Evolutionary conservation across 768 basidiomycete species (phyloP), one percentile per base, ranked within the genome.

Genomic region (Trametes meyenii): DNA sequence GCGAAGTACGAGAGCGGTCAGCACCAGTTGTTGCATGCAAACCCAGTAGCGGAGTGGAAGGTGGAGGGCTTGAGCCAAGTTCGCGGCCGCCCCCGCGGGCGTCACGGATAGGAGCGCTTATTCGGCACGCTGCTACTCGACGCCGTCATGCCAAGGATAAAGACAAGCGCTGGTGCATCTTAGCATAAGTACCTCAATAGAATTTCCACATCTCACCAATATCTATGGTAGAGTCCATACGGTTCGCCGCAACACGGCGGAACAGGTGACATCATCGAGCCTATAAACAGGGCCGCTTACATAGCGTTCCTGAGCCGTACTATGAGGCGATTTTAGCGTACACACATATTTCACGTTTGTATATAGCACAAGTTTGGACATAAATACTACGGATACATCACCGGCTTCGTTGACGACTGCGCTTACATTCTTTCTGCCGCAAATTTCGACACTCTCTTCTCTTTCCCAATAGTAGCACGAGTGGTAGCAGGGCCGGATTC

Each of bases 1-100:
- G 48, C 91, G 85, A 40, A 69, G 50, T 2, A 46, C 42, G 12
- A 72, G 45, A 2, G 67, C 67, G 12, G 35, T 5, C 8, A 50
- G 35, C 55, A 19, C 10, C 23, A 55, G 29, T 21, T 64, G 2
- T 35, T 51, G 53, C 58, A 62, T 64, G 16, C 19, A n/a, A 35
- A 17, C n/a, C 29, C 11, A 33, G 19, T 26, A 50, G 29, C 33
- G 8, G 26, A 19, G 26, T 3, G 14, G 14, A 29, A 29, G 29
- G 33, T n/a, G 26, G 5, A 17, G 1, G 29, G 39, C 39, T 40
- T 13, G 16, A 29, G 24, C 5, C 7, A 3, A 49, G 21, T 49
- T 2, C 46, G 24, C 21, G 46, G 5, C 2, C 10, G 38, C 14
- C 38, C 8, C 38, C 8, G 7, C 38, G 38, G n/a, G n/a, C 29